Base-by-base conservation (phyloP, 805 yeast species). In the Yarrowia sp. region DNA sequence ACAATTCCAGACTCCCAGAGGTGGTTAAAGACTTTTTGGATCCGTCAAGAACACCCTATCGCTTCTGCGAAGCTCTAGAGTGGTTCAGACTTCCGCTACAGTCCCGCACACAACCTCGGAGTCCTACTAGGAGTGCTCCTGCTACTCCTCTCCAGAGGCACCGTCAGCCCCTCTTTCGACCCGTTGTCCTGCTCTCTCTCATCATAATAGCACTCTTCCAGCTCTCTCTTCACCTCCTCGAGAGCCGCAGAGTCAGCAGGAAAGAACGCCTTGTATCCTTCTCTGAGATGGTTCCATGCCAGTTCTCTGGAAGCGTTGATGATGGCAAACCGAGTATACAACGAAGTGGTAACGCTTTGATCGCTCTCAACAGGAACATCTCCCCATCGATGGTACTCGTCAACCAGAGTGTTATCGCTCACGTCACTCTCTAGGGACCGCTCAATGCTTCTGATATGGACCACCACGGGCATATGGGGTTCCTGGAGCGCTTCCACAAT, bases 231-330 rank as follows among this genome's bases (percentile, higher is more conserved):
- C 12, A 61, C 55, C 55, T 61, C 55, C 17, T 61, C 55, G 8
- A 61, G 46, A 36, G 55, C 53, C 4, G 55, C 53, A 6, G 46
- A 61, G 9, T 61, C 66, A 1, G 42, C 44, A 24, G 66, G 66
- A 17, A 38, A 61, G 14, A 38, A 61, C n/a, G 43, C 46, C 46
- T 46, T 61, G 55, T 61, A 61, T 14, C 55, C 55, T n/a, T 47
- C 53, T 24, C 66, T 19, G 46, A 61, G 30, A n/a, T 61, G 66
- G 20, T 61, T 61, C 66, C 66, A 61, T 12, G 66, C 66, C 7
- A 61, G 46, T n/a, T 61, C 66, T 14, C 66, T 44, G 3, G 55
- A 46, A 8, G 66, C 53, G 20, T 61, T 61, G n/a, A 61, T 61
- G 13, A 61, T 47, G 13, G 46, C 66, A 20, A 61, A 61, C 13